Evolutionary conservation across 306 rosid genomes (phyloP).

Genomic region (Vigna trinervia): DNA sequence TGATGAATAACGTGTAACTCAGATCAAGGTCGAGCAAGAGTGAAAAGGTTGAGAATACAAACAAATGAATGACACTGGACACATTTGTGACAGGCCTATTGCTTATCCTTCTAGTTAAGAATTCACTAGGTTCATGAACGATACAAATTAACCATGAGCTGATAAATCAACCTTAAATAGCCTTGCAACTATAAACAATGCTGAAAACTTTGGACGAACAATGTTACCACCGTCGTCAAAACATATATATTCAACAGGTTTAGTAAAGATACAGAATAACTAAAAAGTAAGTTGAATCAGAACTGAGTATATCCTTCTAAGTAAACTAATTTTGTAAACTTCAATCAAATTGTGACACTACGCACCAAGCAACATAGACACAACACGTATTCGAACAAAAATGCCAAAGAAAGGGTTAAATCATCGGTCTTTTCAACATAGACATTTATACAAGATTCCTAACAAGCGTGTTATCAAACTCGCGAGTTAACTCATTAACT

Average conservation of each 20-base stretch:
- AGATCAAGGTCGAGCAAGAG: slow-evolving; percentile 5
- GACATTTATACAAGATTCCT: slow-evolving; percentile 17
- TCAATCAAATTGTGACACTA: not conserved
- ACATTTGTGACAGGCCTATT: not conserved
- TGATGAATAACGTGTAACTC: not conserved
- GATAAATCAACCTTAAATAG: slow-evolving; percentile 23
- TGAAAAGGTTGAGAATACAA: slow-evolving; percentile 16
- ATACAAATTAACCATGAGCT: slow-evolving; percentile 14
- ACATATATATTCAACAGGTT: not conserved
- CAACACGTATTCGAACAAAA: too few relatives aligned
- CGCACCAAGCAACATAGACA: too few relatives aligned
- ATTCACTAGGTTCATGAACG: slow-evolving; percentile 10
- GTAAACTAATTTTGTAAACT: slow-evolving; percentile 4
- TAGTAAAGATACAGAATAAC: slow-evolving; percentile 1
- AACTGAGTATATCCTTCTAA: not conserved
- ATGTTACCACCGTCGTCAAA: not conserved
- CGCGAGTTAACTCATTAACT: too few relatives aligned
- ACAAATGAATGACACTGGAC: not conserved
- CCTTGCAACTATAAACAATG: not conserved
- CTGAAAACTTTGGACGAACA: slow-evolving; percentile 5
- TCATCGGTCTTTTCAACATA: slow-evolving; percentile 5
- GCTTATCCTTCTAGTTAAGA: not conserved
- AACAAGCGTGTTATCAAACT: not conserved
- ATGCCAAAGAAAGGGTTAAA: not conserved
- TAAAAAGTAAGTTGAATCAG: slow-evolving; percentile 10